Conservation (phyloP, 2,329 filamentous ascomycete species). For the Aspergillus viridinutans region DNA sequence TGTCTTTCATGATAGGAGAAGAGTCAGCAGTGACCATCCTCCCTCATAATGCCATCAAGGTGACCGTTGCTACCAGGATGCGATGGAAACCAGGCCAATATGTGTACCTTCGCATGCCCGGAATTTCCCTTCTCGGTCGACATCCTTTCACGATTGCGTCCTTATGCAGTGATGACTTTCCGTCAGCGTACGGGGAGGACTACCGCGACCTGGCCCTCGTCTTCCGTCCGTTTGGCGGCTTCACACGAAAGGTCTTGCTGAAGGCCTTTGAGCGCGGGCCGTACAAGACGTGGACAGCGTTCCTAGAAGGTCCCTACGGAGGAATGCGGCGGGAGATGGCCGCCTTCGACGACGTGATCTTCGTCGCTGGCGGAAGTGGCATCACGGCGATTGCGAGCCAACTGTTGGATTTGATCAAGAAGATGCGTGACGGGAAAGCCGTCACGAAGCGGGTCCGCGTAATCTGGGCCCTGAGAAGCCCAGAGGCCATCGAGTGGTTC, state of each 20-base stretch:
- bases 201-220: constrained; percentile 87
- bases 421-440: constrained; percentile 91
- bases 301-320: constrained; percentile 90
- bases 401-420: constrained; percentile 87
- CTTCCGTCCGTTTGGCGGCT: constrained; percentile 86
- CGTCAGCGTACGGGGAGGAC: constrained; percentile 81
- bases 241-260: constrained; percentile 79
- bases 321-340: constrained; percentile 87
- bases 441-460: constrained; percentile 87
- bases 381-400: constrained; percentile 93
- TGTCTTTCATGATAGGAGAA: constrained; percentile 82
- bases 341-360: constrained; percentile 87
- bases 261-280: constrained; percentile 80
- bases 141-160: constrained; percentile 95
- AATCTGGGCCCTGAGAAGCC: constrained; percentile 86
- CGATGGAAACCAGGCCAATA: constrained; percentile 92
- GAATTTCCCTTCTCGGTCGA: constrained; percentile 84
- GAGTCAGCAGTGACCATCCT: constrained; percentile 86
- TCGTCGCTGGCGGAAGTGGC: constrained; percentile 90
- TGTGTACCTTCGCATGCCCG: constrained; percentile 90
- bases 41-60: constrained; percentile 90
- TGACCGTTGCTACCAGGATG: constrained; percentile 90
- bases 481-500: constrained; percentile 97
- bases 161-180: constrained; percentile 87
- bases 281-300: constrained; percentile 87